A percentile compares a stretch with the other conserved stretches of the same genome.
These are phyloP conservation scores for Fusarium pilosicola DNA, from an alignment of 2,329 filamentous ascomycete genomes.

Conservation along the genomic window DNA sequence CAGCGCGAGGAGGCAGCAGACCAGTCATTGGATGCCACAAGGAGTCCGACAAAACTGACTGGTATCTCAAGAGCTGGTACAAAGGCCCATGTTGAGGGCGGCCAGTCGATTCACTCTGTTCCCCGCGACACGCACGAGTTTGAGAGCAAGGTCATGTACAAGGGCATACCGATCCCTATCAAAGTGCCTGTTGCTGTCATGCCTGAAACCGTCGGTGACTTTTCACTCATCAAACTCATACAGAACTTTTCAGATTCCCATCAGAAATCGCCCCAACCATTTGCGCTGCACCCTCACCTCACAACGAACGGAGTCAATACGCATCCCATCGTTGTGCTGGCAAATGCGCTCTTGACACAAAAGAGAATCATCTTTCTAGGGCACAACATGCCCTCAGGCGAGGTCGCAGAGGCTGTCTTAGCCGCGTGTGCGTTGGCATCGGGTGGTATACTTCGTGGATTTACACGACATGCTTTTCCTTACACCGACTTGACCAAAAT, in stretches of 20 bases:
- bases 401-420: conserved; percentile 96
- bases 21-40: conserved; percentile 53
- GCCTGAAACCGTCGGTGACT: conserved; percentile 96
- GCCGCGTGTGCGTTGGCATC: conserved; percentile 95
- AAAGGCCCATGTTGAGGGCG: conserved; percentile 69
- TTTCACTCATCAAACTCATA: conserved; percentile 96
- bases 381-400: conserved; percentile 92
- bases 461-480: conserved; percentile 95
- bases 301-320: conserved; percentile 91
- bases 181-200: conserved; percentile 94
- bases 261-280: conserved; percentile 83
- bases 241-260: conserved; percentile 91
- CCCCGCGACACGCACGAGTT: conserved; percentile 98
- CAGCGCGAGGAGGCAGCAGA: conserved; percentile 56
- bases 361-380: conserved; percentile 97
- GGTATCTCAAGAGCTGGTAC: conserved; percentile 70
- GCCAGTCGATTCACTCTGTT: conserved; percentile 73
- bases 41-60: conserved; percentile 58
- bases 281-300: conserved; percentile 87
- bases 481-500: conserved; percentile 99
- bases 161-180: conserved; percentile 95
- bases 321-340: conserved; percentile 92
- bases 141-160: conserved; percentile 94
- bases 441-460: conserved; percentile 90
- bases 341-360: conserved; percentile 94